Evolutionary conservation across 2,329 filamentous ascomycete species (phyloP).

Genomic region (Tolypocladium nubicola): DNA sequence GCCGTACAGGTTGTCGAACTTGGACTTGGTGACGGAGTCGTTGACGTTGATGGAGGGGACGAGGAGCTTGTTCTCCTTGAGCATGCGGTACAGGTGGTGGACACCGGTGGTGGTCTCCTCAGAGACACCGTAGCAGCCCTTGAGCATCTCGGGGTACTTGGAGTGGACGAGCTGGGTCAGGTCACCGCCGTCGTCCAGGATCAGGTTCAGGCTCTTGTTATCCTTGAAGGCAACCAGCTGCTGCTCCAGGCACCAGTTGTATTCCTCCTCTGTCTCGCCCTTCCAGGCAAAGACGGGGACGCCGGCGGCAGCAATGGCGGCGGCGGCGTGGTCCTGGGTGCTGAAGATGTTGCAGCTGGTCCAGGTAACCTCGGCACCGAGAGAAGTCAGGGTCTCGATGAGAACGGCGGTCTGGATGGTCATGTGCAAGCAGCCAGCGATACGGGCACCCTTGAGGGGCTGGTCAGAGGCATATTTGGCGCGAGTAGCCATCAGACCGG

Average conservation of each 20-base stretch:
- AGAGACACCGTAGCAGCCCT: constrained; percentile 95
- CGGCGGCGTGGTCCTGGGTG: constrained; percentile 96
- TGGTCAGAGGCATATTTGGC: constrained; percentile 85
- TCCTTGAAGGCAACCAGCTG: constrained; percentile 96
- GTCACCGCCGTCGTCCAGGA: constrained; percentile 97
- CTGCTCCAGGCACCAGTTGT: constrained; percentile 99
- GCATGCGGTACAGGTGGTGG: constrained; percentile 97
- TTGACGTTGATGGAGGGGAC: constrained; percentile 99
- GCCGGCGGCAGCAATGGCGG: constrained; percentile 88
- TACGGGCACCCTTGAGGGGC: constrained; percentile 87
- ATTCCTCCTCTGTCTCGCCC: constrained; percentile 98
- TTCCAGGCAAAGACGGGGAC: constrained; percentile 75
- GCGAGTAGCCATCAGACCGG: constrained; percentile 93
- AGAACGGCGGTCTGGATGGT: constrained; percentile 99
- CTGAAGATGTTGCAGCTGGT: constrained; percentile 99
- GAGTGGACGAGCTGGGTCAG: constrained; percentile 91
- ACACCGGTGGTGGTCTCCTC: constrained; percentile 99
- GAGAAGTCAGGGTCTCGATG: constrained; percentile 90
- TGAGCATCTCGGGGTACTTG: constrained; percentile 98
- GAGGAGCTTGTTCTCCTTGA: constrained; percentile 82
- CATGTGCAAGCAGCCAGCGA: constrained; percentile 98
- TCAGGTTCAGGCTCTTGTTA: constrained; percentile 92
- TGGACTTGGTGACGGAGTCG: constrained; percentile 99
- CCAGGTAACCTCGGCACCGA: constrained; percentile 98
- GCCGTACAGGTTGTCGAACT: constrained; percentile 99